Evolutionary conservation across 163 green algal species (phyloP).

Genomic region (Scenedesmus sp.): DNA sequence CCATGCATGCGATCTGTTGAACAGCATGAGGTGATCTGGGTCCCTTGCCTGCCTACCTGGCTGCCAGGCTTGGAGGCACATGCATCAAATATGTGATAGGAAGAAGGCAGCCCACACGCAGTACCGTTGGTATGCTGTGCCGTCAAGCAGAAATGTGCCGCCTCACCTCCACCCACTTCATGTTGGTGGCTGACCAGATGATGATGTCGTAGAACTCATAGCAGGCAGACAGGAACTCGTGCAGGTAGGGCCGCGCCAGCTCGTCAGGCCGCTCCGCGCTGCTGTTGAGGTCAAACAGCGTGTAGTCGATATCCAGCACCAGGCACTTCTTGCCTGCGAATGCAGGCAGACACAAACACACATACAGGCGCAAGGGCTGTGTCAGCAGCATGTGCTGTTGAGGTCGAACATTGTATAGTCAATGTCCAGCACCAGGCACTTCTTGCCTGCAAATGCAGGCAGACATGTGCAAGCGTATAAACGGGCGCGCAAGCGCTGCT

Average conservation of each 20-base stretch:
- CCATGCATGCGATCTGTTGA: neutral
- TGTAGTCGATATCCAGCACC: conserved; percentile 96
- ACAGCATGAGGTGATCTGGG: neutral
- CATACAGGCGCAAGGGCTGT: neutral
- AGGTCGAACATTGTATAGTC: neutral
- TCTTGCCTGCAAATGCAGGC: conserved; percentile 78
- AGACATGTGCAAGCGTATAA: neutral
- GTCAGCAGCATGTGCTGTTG: conserved; percentile 74
- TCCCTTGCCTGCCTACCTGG: neutral
- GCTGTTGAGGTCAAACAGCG: conserved; percentile 94
- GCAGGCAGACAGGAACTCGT: conserved; percentile 87
- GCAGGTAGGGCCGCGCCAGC: conserved; percentile 88
- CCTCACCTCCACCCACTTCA: conserved; percentile 76
- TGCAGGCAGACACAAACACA: neutral
- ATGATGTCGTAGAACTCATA: conserved; percentile 89
- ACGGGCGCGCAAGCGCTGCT: neutral
- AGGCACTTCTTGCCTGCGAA: conserved; percentile 88
- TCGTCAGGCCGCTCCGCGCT: conserved; percentile 88
- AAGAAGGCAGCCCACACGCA: neutral
- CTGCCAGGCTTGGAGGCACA: neutral
- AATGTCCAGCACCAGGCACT: conserved; percentile 58
- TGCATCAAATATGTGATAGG: neutral
- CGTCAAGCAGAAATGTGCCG: neutral
- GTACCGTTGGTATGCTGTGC: neutral
- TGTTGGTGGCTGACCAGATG: conserved; percentile 86